Base-by-base conservation (phyloP, 768 basidiomycete species). In the Hemileccinum impolitum region DNA sequence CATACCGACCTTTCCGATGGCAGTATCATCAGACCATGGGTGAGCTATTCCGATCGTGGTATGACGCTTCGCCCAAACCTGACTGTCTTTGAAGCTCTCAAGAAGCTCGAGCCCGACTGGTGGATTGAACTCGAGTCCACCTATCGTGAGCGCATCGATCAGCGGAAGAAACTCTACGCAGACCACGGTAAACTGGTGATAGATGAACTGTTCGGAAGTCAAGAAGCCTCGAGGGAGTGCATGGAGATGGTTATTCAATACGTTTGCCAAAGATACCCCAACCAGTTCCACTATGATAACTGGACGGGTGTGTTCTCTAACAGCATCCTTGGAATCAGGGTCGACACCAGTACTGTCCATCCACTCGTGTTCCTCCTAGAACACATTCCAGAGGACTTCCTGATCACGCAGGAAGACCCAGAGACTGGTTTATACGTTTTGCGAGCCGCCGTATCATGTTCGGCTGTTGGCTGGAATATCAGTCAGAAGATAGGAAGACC, bases 51-150 rank as follows among this genome's bases (percentile, higher is more conserved):
- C 13, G n/a, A 6, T 11, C 11, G 11, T 12, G 9, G 28, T 12
- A 30, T 4, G 28, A 9, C 28, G 3, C 23, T 23, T 39, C 18
- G 11, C 19, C 21, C 18, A 4, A 45, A 11, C 31, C 45, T 48
- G 26, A 55, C 2, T 3, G 9, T 19, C 37, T 18, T 12, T 42
- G 39, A 42, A 68, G 79, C 77, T 26, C 55, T 80, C 21, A 72
- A 71, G 62, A 69, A 63, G 38, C 65, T 80, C 54, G 78, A 80
- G 42, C 73, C 75, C 4, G 76, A 80, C 52, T 79, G 72, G 63
- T 80, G 77, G 77, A 62, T 81, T n/a, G 79, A 81, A 48, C 69
- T 81, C 14, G 78, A 80, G 52, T 76, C 75, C 6, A 76, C 77
- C 0, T 80, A 80, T 57, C 61, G 63, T 0, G 64, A 69, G 39